These are phyloP conservation scores for Colletotrichum sp. DNA, from an alignment of 2,329 filamentous ascomycete genomes.

Conservation along the genomic window DNA sequence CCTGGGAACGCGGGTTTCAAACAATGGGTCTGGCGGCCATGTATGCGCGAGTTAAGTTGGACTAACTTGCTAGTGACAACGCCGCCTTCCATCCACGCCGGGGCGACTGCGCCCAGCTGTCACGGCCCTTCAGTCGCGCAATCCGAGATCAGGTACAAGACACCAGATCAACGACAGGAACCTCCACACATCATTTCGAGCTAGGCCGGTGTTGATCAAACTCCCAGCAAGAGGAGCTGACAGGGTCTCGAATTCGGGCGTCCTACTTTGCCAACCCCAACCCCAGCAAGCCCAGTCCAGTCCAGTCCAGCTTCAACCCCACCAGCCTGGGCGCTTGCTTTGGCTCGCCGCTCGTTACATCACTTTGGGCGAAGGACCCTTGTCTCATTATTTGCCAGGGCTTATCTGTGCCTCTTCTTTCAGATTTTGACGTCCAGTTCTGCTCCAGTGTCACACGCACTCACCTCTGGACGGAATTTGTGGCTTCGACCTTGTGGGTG, in stretches of 20 bases:
- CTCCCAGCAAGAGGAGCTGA: not conserved
- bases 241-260: constrained; percentile 3
- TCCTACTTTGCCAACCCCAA: constrained; percentile 14
- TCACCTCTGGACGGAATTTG: not conserved
- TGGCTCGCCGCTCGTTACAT: constrained; percentile 17
- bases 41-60: not conserved
- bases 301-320: constrained; percentile 2
- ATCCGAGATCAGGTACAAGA: not conserved
- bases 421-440: constrained; percentile 8
- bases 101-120: not conserved
- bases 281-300: constrained; percentile 1
- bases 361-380: constrained; percentile 12
- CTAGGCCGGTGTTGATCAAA: constrained; percentile 17
- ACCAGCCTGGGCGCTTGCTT: constrained; percentile 13
- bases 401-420: constrained; percentile 15
- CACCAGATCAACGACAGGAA: constrained; percentile 13
- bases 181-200: constrained; percentile 12
- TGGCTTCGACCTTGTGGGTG: constrained; percentile 1
- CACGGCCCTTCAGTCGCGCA: constrained; percentile 1
- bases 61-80: constrained; percentile 1
- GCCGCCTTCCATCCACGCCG: not conserved
- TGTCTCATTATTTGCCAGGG: constrained; percentile 14
- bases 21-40: not conserved
- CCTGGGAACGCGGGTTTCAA: constrained; percentile 13
- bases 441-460: not conserved